phyloP scores from a whole-genome alignment of 2,329 filamentous ascomycete species.

The Ilyonectria destructans region DNA sequence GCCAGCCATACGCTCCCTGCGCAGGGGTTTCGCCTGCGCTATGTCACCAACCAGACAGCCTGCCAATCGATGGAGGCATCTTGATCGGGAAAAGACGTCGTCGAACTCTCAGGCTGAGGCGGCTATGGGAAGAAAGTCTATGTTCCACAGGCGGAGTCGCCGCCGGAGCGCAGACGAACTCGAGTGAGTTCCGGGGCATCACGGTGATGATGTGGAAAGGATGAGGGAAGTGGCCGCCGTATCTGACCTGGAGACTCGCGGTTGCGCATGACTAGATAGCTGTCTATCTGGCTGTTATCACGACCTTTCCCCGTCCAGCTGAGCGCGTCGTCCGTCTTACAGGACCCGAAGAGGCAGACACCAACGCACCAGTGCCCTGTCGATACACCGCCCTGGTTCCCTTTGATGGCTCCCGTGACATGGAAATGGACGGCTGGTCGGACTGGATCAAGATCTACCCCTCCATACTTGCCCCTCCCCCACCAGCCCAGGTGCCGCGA shows the following conservation, averaged over 20 bases:
- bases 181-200: not conserved
- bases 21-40: conserved; percentile 36
- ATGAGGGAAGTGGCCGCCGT: not conserved
- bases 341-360: not conserved
- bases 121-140: conserved; percentile 12
- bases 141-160: not conserved
- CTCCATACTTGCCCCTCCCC: conserved; percentile 49
- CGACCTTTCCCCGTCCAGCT: conserved; percentile 1
- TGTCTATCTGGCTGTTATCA: not conserved
- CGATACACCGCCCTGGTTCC: conserved; percentile 33
- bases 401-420: conserved; percentile 30
- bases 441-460: conserved; percentile 43
- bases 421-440: conserved; percentile 26
- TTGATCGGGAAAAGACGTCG: conserved; percentile 25
- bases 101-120: conserved; percentile 32
- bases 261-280: conserved; percentile 19
- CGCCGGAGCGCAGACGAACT: not conserved
- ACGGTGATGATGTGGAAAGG: not conserved
- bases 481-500: conserved; percentile 40
- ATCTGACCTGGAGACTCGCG: not conserved
- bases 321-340: not conserved
- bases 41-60: conserved; percentile 33
- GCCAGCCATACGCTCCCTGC: conserved; percentile 22
- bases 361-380: conserved; percentile 2
- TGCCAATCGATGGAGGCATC: conserved; percentile 20